Evolutionary conservation across 2,329 filamentous ascomycete genomes (phyloP).

Genomic region (Botrytis sinoallii): DNA sequence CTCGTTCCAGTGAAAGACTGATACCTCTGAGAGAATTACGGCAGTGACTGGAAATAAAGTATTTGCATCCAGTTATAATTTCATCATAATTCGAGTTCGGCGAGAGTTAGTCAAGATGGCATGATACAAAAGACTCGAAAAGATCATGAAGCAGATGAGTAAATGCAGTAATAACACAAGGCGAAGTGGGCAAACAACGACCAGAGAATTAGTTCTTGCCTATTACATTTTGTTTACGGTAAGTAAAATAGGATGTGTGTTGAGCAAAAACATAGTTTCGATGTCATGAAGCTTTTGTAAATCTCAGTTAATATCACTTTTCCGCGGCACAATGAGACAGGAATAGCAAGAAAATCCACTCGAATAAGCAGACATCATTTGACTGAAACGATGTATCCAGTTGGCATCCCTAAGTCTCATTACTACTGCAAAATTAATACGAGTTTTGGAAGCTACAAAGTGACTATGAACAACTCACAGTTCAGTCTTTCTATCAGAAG

Average conservation of each 20-base stretch:
- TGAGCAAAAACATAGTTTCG: not conserved
- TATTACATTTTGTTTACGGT: not conserved
- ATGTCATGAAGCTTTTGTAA: not conserved
- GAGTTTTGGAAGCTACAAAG: conserved; percentile 7
- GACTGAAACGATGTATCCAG: not conserved
- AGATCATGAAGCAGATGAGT: not conserved
- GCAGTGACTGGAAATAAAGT: not conserved
- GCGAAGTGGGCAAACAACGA: not conserved
- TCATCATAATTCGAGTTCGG: not conserved
- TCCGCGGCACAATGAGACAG: too few relatives aligned
- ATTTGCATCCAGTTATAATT: not conserved
- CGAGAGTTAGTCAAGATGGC: not conserved
- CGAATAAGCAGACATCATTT: not conserved
- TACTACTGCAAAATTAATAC: conserved; percentile 13
- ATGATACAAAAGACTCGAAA: not conserved
- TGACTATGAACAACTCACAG: conserved; percentile 35
- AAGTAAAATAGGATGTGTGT: not conserved
- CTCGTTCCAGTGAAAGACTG: too few relatives aligned
- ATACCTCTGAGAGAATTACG: not conserved
- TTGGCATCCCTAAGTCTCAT: conserved; percentile 1
- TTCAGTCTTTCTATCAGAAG: conserved; percentile 30
- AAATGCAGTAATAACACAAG: not conserved
- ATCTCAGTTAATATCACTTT: not conserved
- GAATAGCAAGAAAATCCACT: not conserved
- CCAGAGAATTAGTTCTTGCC: not conserved